phyloP scores from a whole-genome alignment of 2,329 filamentous ascomycete genomes.

The Mycosphaerella sp. region DNA sequence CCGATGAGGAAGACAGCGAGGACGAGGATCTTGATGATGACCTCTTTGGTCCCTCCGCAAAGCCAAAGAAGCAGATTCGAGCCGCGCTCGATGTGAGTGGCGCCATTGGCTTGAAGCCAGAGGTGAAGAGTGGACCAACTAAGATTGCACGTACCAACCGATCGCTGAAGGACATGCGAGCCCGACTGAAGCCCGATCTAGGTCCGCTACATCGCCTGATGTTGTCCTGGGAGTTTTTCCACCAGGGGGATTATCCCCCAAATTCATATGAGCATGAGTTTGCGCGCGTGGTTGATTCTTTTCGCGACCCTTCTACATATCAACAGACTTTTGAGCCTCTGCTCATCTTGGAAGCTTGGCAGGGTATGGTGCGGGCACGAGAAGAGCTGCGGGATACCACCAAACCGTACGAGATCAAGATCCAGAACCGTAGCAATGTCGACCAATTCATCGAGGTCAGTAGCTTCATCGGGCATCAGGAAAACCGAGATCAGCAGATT shows the following conservation, averaged over 20 bases:
- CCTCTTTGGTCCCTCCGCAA: slow-evolving; percentile 52
- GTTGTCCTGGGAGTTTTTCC: slow-evolving; percentile 91
- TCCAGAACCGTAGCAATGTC: slow-evolving; percentile 80
- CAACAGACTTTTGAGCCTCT: slow-evolving; percentile 86
- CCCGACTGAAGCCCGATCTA: slow-evolving; percentile 83
- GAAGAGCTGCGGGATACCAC: slow-evolving; percentile 65
- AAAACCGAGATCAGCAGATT: slow-evolving; percentile 65
- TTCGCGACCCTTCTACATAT: slow-evolving; percentile 70
- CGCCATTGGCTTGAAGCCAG: slow-evolving; percentile 31
- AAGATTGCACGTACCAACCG: slow-evolving; percentile 76
- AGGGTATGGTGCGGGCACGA: slow-evolving; percentile 81
- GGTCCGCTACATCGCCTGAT: slow-evolving; percentile 78
- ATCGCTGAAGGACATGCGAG: slow-evolving; percentile 88
- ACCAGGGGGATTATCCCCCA: slow-evolving; percentile 78
- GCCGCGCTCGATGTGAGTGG: slow-evolving; percentile 31
- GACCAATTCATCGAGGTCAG: slow-evolving; percentile 91
- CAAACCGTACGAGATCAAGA: slow-evolving; percentile 78
- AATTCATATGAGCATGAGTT: slow-evolving; percentile 63
- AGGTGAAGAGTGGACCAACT: slow-evolving; percentile 63
- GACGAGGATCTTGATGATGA: slow-evolving; percentile 57
- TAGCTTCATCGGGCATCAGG: slow-evolving; percentile 65
- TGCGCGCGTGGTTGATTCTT: slow-evolving; percentile 68
- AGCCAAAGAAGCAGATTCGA: slow-evolving; percentile 40
- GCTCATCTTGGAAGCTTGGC: slow-evolving; percentile 89
- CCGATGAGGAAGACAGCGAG: slow-evolving; percentile 51